Evolutionary conservation across 192 early-diverging fungal species (phyloP).

Genomic region (Thamnidium elegans): DNA sequence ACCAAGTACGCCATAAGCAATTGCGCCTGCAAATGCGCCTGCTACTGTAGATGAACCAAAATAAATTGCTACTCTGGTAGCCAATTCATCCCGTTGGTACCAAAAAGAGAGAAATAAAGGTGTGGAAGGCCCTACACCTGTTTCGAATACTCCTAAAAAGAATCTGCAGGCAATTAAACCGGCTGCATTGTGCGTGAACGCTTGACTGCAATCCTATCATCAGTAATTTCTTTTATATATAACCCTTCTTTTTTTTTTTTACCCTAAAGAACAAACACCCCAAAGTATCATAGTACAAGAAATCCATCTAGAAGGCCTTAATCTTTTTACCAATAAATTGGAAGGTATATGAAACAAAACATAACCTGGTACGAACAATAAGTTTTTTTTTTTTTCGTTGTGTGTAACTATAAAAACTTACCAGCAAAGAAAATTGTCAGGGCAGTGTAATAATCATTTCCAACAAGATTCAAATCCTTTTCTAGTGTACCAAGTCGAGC

Average conservation of each 20-base stretch:
- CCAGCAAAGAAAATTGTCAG: constrained; percentile 32
- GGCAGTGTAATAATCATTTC: constrained; percentile 34
- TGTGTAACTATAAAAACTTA: background rate
- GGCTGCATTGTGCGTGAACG: constrained; percentile 21
- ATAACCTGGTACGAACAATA: constrained; percentile 18
- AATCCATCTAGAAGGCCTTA: constrained; percentile 31
- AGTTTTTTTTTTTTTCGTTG: background rate
- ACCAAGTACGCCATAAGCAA: constrained; percentile 63
- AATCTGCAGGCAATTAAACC: constrained; percentile 30
- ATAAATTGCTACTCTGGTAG: constrained; percentile 52
- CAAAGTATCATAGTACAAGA: constrained; percentile 30
- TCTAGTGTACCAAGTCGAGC: constrained; percentile 26
- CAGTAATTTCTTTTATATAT: background rate
- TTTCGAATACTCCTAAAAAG: constrained; percentile 27
- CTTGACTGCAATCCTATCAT: constrained; percentile 12
- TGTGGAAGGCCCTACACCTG: constrained; percentile 19
- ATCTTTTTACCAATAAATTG: constrained; percentile 27
- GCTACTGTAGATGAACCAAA: constrained; percentile 69
- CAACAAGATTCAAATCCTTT: constrained; percentile 25
- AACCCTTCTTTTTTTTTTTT: background rate
- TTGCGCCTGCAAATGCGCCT: constrained; percentile 70
- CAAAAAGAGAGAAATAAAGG: constrained; percentile 27
- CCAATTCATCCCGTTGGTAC: constrained; percentile 26
- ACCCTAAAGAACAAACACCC: constrained; percentile 29
- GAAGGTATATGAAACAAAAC: constrained; percentile 30